Evolutionary conservation across 2,329 filamentous ascomycete species (phyloP).

Genomic region (Cordyceps farinosa): DNA sequence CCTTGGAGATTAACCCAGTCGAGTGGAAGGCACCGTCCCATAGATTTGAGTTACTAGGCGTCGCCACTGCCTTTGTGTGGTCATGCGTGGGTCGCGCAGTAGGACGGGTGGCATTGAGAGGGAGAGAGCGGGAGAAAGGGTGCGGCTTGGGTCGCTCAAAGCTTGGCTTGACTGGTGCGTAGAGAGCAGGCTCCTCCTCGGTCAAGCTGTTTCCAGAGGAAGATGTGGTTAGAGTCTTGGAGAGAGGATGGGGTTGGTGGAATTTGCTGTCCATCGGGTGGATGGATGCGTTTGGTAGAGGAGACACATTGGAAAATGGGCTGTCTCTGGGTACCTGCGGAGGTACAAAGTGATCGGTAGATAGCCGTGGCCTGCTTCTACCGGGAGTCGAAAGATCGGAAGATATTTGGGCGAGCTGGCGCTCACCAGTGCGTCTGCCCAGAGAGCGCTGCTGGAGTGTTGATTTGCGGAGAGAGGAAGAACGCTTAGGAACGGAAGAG

Average conservation of each 20-base stretch:
- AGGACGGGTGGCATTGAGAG: conserved; percentile 38
- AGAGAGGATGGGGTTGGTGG: conserved; percentile 74
- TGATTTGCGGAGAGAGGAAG: conserved; percentile 77
- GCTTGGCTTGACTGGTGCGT: conserved; percentile 29
- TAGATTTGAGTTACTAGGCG: conserved; percentile 53
- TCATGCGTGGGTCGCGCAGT: conserved; percentile 30
- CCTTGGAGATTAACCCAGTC: conserved; percentile 91
- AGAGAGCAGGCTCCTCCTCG: conserved; percentile 55
- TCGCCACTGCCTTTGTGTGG: conserved; percentile 29
- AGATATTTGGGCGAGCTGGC: conserved; percentile 48
- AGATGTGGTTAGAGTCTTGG: conserved; percentile 80
- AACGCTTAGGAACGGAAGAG: conserved; percentile 59
- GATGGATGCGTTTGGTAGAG: conserved; percentile 50
- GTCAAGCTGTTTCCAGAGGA: conserved; percentile 75
- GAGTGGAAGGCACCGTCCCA: conserved; percentile 86
- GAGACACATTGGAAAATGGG: conserved; percentile 56
- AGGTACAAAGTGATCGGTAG: conserved; percentile 73
- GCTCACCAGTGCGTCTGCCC: conserved; percentile 56
- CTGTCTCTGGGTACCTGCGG: conserved; percentile 58
- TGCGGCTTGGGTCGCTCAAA: conserved; percentile 30
- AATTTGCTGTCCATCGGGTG: conserved; percentile 45
- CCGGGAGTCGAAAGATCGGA: conserved; percentile 54
- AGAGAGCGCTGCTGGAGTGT: conserved; percentile 81
- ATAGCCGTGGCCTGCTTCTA: conserved; percentile 68
- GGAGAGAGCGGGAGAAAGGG: conserved; percentile 37